Evolutionary conservation across 148 eudicot genomes (phyloP).

Genomic region (Chenopodium album): DNA sequence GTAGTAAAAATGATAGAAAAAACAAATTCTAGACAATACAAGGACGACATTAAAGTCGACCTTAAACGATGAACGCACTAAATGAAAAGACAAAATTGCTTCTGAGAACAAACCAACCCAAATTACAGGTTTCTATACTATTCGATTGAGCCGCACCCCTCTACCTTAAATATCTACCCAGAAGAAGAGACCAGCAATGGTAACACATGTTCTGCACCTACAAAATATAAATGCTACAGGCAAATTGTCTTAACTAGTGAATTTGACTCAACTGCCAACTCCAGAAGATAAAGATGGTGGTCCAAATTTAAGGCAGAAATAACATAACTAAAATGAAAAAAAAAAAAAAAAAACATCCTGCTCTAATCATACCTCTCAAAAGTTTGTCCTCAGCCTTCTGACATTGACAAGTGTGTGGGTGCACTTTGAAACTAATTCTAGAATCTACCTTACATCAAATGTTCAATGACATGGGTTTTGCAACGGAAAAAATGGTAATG

Average conservation of each 20-base stretch:
- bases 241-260: conserved; percentile 12
- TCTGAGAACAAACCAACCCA: background rate
- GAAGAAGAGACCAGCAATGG: background rate
- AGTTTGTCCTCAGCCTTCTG: conserved; percentile 18
- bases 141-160: background rate
- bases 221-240: conserved; percentile 15
- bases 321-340: conserved; percentile 2
- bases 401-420: conserved; percentile 22
- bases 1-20: no score
- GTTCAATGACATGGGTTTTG: background rate
- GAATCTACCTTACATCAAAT: conserved; percentile 4
- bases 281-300: conserved; percentile 24
- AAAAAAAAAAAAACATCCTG: conserved; percentile 18
- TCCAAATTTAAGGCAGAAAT: conserved; percentile 16
- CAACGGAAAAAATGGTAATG: background rate
- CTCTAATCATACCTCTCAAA: conserved; percentile 20
- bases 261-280: conserved; percentile 30
- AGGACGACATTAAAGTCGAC: background rate
- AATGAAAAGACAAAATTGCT: background rate
- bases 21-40: background rate
- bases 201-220: conserved; percentile 7
- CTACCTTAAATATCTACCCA: background rate
- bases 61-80: background rate
- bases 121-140: background rate
- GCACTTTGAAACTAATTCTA: conserved; percentile 6